A percentile compares a stretch with the other conserved stretches of the same genome.
Conservation (phyloP, 768 basidiomycete genomes). For the Pleurotus tuoliensis region DNA sequence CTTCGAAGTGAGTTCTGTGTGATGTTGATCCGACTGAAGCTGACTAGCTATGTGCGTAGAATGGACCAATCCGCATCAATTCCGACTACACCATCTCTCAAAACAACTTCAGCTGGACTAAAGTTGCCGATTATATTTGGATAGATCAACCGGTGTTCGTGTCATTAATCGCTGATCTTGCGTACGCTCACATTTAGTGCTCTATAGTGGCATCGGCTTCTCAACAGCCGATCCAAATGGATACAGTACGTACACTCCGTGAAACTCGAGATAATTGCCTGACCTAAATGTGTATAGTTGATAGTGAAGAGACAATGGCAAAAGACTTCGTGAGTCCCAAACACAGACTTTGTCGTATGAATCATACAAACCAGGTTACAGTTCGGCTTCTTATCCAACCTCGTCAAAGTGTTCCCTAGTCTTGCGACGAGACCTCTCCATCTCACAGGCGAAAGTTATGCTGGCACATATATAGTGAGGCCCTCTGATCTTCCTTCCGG, state of each 20-base stretch:
- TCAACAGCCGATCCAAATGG: constrained; percentile 61
- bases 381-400: constrained; percentile 70
- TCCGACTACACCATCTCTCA: constrained; percentile 42
- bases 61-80: constrained; percentile 63
- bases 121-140: constrained; percentile 65
- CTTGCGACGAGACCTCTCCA: constrained; percentile 63
- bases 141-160: constrained; percentile 66
- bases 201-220: constrained; percentile 51
- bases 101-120: constrained; percentile 58
- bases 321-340: constrained; percentile 41
- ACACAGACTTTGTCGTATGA: background rate
- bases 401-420: constrained; percentile 72
- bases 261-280: background rate
- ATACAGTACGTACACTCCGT: constrained; percentile 39
- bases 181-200: constrained; percentile 9
- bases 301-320: constrained; percentile 65
- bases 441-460: constrained; percentile 72
- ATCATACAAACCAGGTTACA: constrained; percentile 20
- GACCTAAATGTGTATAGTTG: constrained; percentile 28
- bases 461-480: constrained; percentile 66
- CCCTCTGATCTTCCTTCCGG: background rate
- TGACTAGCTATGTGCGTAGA: constrained; percentile 31
- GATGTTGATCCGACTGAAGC: background rate
- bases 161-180: background rate
- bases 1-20: constrained; percentile 48